These are phyloP conservation scores for Saccharomyces kudriavzevii DNA, from an alignment of 805 yeast genomes.

Conservation along the genomic window DNA sequence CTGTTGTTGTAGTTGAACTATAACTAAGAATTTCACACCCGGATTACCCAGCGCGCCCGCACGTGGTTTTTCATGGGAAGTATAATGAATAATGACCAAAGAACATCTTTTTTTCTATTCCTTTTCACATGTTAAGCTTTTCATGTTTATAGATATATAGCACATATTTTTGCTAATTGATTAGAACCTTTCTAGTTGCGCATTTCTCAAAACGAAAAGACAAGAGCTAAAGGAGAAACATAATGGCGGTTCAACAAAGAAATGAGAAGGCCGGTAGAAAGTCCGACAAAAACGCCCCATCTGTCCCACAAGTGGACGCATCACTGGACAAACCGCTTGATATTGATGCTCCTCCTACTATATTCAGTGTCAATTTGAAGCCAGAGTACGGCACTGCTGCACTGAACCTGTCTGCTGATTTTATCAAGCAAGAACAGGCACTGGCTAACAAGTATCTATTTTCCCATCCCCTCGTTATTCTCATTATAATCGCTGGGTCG, in stretches of 20 bases:
- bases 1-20: not conserved
- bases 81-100: not conserved
- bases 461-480: slow-evolving; percentile 38
- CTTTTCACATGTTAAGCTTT: not conserved
- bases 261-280: not conserved
- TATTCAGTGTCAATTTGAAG: slow-evolving; percentile 39
- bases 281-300: not conserved
- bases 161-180: not conserved
- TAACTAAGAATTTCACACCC: not conserved
- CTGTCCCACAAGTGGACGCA: slow-evolving; percentile 40
- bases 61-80: not conserved
- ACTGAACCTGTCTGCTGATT: slow-evolving; percentile 57
- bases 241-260: not conserved
- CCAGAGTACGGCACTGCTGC: slow-evolving; percentile 58
- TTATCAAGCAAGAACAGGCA: slow-evolving; percentile 39
- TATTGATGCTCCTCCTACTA: slow-evolving; percentile 42
- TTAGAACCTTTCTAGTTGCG: not conserved
- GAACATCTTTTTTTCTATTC: not conserved
- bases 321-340: slow-evolving; percentile 50
- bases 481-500: slow-evolving; percentile 16
- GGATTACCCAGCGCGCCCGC: not conserved
- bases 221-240: not conserved
- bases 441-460: slow-evolving; percentile 38
- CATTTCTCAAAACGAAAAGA: not conserved
- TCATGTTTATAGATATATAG: not conserved